Conservation (phyloP, 2,329 filamentous ascomycete genomes). For the Aspergillus proliferans region DNA sequence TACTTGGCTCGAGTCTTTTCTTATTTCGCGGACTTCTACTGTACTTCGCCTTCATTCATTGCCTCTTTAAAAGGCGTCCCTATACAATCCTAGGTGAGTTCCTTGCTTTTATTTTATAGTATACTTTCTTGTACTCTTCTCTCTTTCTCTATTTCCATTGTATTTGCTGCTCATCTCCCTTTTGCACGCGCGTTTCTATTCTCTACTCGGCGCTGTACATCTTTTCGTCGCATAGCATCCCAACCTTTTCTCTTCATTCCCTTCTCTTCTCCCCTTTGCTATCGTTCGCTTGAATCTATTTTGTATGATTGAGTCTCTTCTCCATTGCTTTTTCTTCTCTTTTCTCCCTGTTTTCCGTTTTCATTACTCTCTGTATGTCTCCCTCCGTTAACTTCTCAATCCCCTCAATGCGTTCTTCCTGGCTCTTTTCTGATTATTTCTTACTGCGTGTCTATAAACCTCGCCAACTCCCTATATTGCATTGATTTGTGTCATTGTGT, state of each 20-base stretch:
- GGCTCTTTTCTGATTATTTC: no score
- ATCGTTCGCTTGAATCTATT: neutral
- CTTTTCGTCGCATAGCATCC: neutral
- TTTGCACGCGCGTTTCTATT: neutral
- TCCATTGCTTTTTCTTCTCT: no score
- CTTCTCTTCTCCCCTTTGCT: conserved; percentile 2
- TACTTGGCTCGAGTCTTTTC: conserved; percentile 4
- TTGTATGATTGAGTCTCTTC: no score
- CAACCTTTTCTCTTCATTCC: conserved; percentile 1
- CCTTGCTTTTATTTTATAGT: conserved; percentile 1
- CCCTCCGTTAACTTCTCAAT: neutral
- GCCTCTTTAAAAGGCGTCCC: neutral
- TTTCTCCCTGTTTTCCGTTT: no score
- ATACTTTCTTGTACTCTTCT: conserved; percentile 2
- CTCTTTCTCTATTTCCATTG: conserved; percentile 3
- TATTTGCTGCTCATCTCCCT: conserved; percentile 3
- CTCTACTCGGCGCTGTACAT: neutral
- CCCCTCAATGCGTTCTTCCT: conserved; percentile 6
- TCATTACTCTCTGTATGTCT: no score
- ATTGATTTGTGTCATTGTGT: no score
- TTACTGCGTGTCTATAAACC: no score
- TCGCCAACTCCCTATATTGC: no score
- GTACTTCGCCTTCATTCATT: conserved; percentile 1
- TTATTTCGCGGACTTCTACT: conserved; percentile 1
- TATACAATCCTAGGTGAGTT: conserved; percentile 5